Base-by-base conservation (phyloP, 2,329 filamentous ascomycete species). In the Aspergillus phoenicis region DNA sequence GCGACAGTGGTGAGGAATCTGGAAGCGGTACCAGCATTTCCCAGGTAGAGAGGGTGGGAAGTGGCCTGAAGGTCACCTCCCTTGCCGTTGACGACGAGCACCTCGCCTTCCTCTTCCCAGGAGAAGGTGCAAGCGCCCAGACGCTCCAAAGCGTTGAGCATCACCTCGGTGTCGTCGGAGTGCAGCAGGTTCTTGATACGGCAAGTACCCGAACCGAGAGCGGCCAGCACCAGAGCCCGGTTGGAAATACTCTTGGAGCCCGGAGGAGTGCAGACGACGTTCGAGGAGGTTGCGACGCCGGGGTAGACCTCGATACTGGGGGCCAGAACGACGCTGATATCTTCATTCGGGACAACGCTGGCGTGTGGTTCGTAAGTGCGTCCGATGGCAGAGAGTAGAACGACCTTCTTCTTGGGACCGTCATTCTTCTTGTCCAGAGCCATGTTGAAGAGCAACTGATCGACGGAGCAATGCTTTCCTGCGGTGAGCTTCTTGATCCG, bases 171-270 rank as follows among this genome's bases (percentile, higher is more conserved):
- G 73, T 99, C 95, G 70, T 98, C 95, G 0, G 95, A 98, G 77
- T 97, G 94, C 10, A 99, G 84, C 33, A 99, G 82, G 70, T 99
- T 98, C 76, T 87, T 93, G 75, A 99, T 90, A 41, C 90, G 89
- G 73, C 93, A 97, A 26, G 89, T 87, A 17, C 95, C 95, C 58
- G 87, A 86, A 36, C 93, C 93, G 33, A 99, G 87, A 11, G 95
- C 95, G 48, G 95, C 95, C 55, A 99, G 84, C n/a, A 99, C 87
- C 41, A 99, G 85, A 36, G 96, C 94, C 48, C 95, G 87, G 77
- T 99, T 99, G 0, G 95, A 99, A 61, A 99, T 93, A 76, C 93
- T 97, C 82, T 99, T 99, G 20, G 95, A 98, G 49, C 95, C 95
- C 1, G 95, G 95, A 22, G 95, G 95, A 3, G 87, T 91, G 68